phyloP scores from a whole-genome alignment of 1,284 basidiomycete species.

The Lentinula novae-zelandiae region DNA sequence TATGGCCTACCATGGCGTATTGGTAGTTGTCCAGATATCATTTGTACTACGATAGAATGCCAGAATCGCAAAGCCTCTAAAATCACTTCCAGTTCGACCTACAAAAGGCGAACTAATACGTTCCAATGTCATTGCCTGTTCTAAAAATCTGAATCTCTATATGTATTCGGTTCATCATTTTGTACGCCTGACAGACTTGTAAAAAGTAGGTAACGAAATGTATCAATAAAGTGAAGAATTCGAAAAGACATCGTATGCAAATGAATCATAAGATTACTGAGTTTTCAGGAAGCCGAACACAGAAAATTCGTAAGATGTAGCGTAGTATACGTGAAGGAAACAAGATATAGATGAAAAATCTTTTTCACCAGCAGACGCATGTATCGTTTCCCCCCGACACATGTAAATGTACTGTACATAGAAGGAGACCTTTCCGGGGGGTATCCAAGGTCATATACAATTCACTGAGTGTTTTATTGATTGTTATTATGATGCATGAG shows the following conservation, averaged over 20 bases:
- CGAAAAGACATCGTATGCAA: neutral
- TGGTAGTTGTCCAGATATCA: too few relatives aligned
- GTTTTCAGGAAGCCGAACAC: neutral
- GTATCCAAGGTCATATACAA: conserved; percentile 9
- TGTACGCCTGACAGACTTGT: neutral
- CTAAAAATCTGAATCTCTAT: too few relatives aligned
- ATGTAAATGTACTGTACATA: conserved; percentile 2
- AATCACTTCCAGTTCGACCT: too few relatives aligned
- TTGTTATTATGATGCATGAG: conserved; percentile 8
- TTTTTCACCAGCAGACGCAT: neutral
- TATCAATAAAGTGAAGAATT: neutral
- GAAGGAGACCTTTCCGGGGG: neutral
- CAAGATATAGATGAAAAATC: neutral
- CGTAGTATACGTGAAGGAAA: conserved; percentile 1
- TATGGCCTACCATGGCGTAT: too few relatives aligned
- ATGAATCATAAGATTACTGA: conserved; percentile 3
- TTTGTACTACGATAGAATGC: too few relatives aligned
- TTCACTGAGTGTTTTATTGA: conserved; percentile 1
- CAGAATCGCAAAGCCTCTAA: too few relatives aligned
- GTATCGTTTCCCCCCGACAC: neutral
- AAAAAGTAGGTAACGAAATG: neutral
- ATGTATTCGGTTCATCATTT: neutral
- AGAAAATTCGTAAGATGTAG: conserved; percentile 5
- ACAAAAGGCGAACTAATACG: too few relatives aligned
- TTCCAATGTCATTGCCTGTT: too few relatives aligned